A percentile compares a stretch with the other conserved stretches of the same genome.
These are phyloP conservation scores for Begonia loranthoides DNA, from an alignment of 306 rosid species.

Conservation along the genomic window DNA sequence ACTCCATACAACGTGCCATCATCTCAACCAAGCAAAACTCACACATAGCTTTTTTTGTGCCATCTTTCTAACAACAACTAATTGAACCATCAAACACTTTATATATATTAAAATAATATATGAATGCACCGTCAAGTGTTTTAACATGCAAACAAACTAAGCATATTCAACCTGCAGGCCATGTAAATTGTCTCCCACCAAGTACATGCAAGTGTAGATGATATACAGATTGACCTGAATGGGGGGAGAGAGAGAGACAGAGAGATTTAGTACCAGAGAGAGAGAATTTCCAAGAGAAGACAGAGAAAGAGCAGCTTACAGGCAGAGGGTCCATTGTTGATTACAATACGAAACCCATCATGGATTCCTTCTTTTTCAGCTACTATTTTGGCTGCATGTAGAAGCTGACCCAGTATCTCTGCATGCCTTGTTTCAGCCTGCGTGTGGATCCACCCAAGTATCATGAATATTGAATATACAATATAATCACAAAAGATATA, in stretches of 20 bases:
- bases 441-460: slow-evolving; percentile 1
- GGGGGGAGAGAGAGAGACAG: slow-evolving; percentile 8
- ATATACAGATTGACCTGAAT: slow-evolving; percentile 74
- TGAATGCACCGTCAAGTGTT: no score
- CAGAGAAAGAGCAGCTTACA: slow-evolving; percentile 34
- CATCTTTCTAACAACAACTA: no score
- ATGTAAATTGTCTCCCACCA: slow-evolving; percentile 75
- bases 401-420: slow-evolving; percentile 69
- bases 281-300: neutral
- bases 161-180: slow-evolving; percentile 73
- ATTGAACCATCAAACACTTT: no score
- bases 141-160: no score
- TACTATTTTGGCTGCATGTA: slow-evolving; percentile 63
- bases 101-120: no score
- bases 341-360: slow-evolving; percentile 79
- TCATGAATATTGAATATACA: slow-evolving; percentile 1
- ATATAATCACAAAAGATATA: no score
- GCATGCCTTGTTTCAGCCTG: slow-evolving; percentile 66
- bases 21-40: no score
- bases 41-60: no score
- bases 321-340: slow-evolving; percentile 64
- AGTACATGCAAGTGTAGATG: slow-evolving; percentile 87
- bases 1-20: no score
- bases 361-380: slow-evolving; percentile 69
- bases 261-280: neutral